These are phyloP conservation scores for Zalaria obscura DNA, from an alignment of 2,329 filamentous ascomycete genomes.

Conservation along the genomic window DNA sequence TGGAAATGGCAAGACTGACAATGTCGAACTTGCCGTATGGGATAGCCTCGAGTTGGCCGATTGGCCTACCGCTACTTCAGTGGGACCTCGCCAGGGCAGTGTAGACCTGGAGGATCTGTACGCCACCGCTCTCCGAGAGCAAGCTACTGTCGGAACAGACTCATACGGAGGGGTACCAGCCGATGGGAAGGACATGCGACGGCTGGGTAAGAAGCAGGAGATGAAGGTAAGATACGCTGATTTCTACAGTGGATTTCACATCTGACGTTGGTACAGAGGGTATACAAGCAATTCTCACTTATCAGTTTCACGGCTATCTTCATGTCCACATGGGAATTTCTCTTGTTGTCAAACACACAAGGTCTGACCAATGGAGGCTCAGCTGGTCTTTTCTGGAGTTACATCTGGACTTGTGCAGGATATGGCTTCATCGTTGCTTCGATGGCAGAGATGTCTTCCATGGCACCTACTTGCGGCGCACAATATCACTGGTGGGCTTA, in stretches of 20 bases:
- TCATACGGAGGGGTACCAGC: conserved; percentile 6
- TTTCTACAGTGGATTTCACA: too few species aligned
- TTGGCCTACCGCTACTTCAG: too few species aligned
- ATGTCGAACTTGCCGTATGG: too few species aligned
- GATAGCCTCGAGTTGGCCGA: too few species aligned
- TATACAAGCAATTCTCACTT: conserved; percentile 34
- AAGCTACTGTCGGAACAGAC: too few species aligned
- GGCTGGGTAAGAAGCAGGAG: conserved; percentile 13
- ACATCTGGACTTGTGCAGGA: conserved; percentile 12
- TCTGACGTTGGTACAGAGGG: conserved; percentile 17
- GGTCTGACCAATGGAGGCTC: conserved; percentile 12
- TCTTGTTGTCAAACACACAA: conserved; percentile 19
- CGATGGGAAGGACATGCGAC: conserved; percentile 11
- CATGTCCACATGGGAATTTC: conserved; percentile 38
- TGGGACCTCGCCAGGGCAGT: too few species aligned
- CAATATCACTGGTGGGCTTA: conserved; percentile 4
- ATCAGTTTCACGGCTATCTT: conserved; percentile 37
- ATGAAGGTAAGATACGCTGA: conserved; percentile 2
- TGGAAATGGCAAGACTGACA: too few species aligned
- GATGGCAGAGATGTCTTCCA: conserved; percentile 19
- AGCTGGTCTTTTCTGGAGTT: conserved; percentile 14
- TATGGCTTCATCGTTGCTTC: conserved; percentile 11
- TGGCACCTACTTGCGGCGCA: conserved; percentile 13
- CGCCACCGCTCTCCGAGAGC: too few species aligned
- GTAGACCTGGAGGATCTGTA: too few species aligned